Conservation (phyloP, 345 rosid species). For the Corchorus capsularis region DNA sequence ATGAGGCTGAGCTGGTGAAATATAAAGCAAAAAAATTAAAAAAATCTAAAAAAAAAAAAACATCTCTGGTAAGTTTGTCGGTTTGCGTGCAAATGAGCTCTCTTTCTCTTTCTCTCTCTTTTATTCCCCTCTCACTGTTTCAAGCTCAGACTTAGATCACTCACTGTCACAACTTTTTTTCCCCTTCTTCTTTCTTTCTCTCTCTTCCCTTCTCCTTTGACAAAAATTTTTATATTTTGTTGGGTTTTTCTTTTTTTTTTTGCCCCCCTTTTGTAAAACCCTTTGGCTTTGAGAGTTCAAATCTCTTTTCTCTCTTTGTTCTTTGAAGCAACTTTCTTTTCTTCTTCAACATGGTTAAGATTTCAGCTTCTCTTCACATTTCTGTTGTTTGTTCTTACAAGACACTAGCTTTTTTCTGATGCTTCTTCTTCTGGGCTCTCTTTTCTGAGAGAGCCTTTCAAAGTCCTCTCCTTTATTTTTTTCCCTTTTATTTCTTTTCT, state of each 20-base stretch:
- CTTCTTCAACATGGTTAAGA: slow-evolving; percentile 38
- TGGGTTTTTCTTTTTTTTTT: not conserved
- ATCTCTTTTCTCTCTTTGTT: slow-evolving; percentile 3
- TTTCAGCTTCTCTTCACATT: slow-evolving; percentile 28
- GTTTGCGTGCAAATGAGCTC: slow-evolving; percentile 70
- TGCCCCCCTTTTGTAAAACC: not conserved
- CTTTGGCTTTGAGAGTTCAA: not conserved
- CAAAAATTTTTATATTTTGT: not conserved
- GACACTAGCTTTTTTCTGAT: slow-evolving; percentile 28
- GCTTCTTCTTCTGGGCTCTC: slow-evolving; percentile 45
- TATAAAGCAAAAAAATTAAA: slow-evolving; percentile 13
- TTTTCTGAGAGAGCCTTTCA: slow-evolving; percentile 38
- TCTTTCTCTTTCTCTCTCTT: slow-evolving; percentile 32
- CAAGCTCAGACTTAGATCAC: slow-evolving; percentile 50
- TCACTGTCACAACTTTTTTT: slow-evolving; percentile 27
- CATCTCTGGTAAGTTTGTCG: slow-evolving; percentile 59
- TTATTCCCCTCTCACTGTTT: slow-evolving; percentile 25
- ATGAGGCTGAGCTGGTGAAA: slow-evolving; percentile 25
- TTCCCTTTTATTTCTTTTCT: not conserved
- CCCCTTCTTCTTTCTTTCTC: slow-evolving; percentile 4
- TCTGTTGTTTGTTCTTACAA: slow-evolving; percentile 24
- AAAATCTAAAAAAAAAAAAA: slow-evolving; percentile 9
- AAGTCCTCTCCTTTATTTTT: slow-evolving; percentile 4
- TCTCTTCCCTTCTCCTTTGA: slow-evolving; percentile 18
- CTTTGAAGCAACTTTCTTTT: not conserved